Conservation (phyloP, 1,139 yeast genomes). For the Yarrowia galli region DNA sequence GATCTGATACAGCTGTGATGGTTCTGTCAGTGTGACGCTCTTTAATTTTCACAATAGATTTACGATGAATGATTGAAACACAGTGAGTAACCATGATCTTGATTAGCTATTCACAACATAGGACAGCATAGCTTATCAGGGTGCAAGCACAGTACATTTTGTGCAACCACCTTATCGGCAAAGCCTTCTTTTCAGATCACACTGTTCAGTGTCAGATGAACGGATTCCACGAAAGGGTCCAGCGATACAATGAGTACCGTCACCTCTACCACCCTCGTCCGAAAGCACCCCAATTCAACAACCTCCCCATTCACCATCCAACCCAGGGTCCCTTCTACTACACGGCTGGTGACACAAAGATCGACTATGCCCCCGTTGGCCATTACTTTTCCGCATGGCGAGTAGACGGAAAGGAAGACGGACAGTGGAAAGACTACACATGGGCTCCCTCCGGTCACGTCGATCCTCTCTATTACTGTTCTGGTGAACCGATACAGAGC, state of each 20-base stretch:
- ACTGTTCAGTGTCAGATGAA: background rate
- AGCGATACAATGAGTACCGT: background rate
- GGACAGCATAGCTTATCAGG: too few relatives aligned
- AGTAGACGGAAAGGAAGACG: background rate
- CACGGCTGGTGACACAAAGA: conserved; percentile 11
- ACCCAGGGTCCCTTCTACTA: conserved; percentile 7
- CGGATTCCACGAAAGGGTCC: background rate
- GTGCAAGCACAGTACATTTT: too few relatives aligned
- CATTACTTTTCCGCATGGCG: background rate
- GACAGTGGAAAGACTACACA: background rate
- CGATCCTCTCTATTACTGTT: background rate
- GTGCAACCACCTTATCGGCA: too few relatives aligned
- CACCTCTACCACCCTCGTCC: conserved; percentile 23
- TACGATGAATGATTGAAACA: too few relatives aligned
- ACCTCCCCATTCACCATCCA: conserved; percentile 1
- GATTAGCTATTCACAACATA: too few relatives aligned
- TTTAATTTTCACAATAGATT: too few relatives aligned
- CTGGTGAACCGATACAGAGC: background rate
- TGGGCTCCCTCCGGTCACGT: conserved; percentile 18
- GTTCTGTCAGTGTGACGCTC: too few relatives aligned
- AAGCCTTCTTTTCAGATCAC: too few relatives aligned
- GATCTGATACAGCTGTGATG: too few relatives aligned
- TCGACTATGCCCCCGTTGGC: conserved; percentile 3
- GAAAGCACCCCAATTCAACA: background rate
- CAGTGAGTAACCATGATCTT: too few relatives aligned